Evolutionary conservation across 2,329 filamentous ascomycete species (phyloP).

Genomic region (Diaporthe velutina): DNA sequence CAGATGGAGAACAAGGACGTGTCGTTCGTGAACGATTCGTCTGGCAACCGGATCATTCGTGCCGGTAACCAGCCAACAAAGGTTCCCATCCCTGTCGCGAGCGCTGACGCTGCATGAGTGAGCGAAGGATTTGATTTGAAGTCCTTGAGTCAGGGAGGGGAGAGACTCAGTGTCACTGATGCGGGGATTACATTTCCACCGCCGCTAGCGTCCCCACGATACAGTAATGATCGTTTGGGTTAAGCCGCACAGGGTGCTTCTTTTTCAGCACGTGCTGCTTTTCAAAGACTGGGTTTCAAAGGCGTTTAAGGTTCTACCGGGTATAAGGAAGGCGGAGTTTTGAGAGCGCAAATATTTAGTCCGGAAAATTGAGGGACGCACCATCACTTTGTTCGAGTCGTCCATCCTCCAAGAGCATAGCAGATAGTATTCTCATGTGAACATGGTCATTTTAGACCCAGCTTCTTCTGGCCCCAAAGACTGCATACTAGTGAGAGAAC

Average conservation of each 20-base stretch:
- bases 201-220: conserved; percentile 1
- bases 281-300: conserved; percentile 14
- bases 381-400: not conserved
- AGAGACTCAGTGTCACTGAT: not conserved
- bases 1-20: conserved; percentile 88
- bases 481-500: not conserved
- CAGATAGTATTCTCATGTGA: conserved; percentile 15
- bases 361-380: not conserved
- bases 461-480: not conserved
- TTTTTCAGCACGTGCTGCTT: conserved; percentile 2
- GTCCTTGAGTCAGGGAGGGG: not conserved
- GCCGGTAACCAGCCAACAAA: conserved; percentile 90
- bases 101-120: conserved; percentile 82
- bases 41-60: conserved; percentile 85
- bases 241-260: not conserved
- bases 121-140: not conserved
- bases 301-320: conserved; percentile 19
- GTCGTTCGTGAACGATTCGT: conserved; percentile 82
- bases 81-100: conserved; percentile 82
- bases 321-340: conserved; percentile 28
- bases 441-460: not conserved
- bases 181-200: conserved; percentile 8
- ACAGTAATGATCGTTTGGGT: not conserved
- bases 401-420: conserved; percentile 7
- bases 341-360: conserved; percentile 19